Percentiles rank a stretch among this genome's conserved stretches.
These are phyloP conservation scores for Penicillium sp. DNA, from an alignment of 2,329 filamentous ascomycete genomes.

Conservation along the genomic window DNA sequence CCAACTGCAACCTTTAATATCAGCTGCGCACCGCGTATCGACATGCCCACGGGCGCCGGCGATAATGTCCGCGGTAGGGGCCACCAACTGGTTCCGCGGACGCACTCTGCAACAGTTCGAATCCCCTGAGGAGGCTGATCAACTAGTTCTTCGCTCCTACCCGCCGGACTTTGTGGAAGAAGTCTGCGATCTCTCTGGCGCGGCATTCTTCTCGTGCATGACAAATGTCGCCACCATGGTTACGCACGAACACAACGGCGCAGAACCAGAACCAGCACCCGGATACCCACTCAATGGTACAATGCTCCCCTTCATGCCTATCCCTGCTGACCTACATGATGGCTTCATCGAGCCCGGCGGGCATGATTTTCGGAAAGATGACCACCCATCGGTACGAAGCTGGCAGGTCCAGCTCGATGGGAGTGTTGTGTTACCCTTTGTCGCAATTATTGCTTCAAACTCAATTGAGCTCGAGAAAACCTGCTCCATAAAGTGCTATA, in stretches of 20 bases:
- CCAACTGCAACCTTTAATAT: not conserved
- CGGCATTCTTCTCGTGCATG: not conserved
- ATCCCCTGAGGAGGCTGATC: not conserved
- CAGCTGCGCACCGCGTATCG: not conserved
- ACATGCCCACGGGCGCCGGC: not conserved
- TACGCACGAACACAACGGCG: not conserved
- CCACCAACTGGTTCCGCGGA: not conserved
- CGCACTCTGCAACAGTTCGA: not conserved
- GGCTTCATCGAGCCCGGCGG: not conserved
- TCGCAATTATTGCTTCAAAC: not conserved
- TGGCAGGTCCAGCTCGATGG: not conserved
- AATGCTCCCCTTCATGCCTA: not conserved
- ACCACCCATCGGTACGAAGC: not conserved
- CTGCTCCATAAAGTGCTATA: not conserved
- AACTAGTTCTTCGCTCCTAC: not conserved
- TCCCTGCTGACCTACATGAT: not conserved
- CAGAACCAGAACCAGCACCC: not conserved
- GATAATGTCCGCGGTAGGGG: not conserved
- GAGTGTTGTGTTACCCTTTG: not conserved
- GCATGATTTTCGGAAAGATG: not conserved
- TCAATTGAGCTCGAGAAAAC: not conserved
- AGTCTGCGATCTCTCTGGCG: not conserved
- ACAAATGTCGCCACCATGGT: not conserved
- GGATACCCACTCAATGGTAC: not conserved
- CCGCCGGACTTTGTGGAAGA: not conserved